A percentile compares a stretch with the other conserved stretches of the same genome.
phyloP scores from a whole-genome alignment of 306 rosid species.

The Rosa multiflora region DNA sequence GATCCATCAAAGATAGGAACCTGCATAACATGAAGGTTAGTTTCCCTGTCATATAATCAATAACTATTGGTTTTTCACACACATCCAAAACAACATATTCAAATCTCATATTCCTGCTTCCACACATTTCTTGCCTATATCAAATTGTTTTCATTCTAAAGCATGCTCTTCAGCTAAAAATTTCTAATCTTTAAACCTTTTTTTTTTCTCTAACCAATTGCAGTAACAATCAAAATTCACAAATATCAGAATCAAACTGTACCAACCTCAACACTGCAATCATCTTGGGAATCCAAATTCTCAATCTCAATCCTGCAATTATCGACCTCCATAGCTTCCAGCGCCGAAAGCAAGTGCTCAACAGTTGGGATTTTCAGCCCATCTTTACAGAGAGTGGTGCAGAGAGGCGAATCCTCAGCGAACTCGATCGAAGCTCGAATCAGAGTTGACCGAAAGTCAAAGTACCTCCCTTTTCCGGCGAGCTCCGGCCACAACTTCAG shows the following conservation, averaged over 20 bases:
- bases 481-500: conserved; percentile 69
- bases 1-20: conserved; percentile 95
- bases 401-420: conserved; percentile 62
- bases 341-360: conserved; percentile 91
- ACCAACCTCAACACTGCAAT: conserved; percentile 52
- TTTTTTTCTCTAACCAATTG: not conserved
- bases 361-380: conserved; percentile 68
- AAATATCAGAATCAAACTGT: not conserved
- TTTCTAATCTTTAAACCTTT: not conserved
- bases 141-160: not conserved
- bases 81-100: not conserved
- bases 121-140: not conserved
- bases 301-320: conserved; percentile 74
- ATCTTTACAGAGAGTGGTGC: conserved; percentile 67
- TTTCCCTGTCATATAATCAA: conserved; percentile 12
- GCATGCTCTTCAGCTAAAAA: not conserved
- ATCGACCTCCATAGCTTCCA: conserved; percentile 87
- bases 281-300: conserved; percentile 43
- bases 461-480: conserved; percentile 76
- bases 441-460: conserved; percentile 45
- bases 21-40: conserved; percentile 35
- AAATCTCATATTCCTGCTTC: not conserved
- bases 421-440: conserved; percentile 66
- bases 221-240: not conserved
- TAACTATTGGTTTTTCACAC: not conserved